Conservation (phyloP, 1,139 yeast genomes). For the Blastobotrys arbuscula region DNA sequence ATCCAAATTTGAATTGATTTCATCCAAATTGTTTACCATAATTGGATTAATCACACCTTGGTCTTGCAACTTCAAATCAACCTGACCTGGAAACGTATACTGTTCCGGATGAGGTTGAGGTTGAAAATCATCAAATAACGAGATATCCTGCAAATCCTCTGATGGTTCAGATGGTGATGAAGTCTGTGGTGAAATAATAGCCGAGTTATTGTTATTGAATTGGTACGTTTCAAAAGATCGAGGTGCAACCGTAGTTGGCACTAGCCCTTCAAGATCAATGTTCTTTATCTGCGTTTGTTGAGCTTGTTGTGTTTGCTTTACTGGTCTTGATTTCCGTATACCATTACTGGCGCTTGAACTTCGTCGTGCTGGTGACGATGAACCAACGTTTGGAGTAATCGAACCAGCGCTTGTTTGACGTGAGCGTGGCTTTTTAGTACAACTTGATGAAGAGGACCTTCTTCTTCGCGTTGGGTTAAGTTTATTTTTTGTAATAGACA, state of each 20-base stretch:
- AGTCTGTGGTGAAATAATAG: background rate
- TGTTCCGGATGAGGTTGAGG: background rate
- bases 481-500: background rate
- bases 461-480: background rate
- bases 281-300: too few species aligned
- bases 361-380: background rate
- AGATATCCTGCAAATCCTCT: background rate
- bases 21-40: constrained; percentile 7
- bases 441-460: background rate
- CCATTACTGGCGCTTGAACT: background rate
- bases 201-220: too few species aligned
- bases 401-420: background rate
- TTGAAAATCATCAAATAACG: background rate
- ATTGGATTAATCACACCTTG: background rate
- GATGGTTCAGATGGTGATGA: background rate
- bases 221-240: too few species aligned
- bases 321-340: background rate
- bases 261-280: too few species aligned
- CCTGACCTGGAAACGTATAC: background rate
- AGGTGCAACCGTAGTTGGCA: too few species aligned
- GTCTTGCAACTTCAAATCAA: background rate
- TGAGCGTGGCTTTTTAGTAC: background rate
- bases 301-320: background rate
- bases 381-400: too few species aligned
- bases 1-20: constrained; percentile 10